Conservation (phyloP, 805 yeast genomes). For the Hanseniaspora pseudoguilliermondii region DNA sequence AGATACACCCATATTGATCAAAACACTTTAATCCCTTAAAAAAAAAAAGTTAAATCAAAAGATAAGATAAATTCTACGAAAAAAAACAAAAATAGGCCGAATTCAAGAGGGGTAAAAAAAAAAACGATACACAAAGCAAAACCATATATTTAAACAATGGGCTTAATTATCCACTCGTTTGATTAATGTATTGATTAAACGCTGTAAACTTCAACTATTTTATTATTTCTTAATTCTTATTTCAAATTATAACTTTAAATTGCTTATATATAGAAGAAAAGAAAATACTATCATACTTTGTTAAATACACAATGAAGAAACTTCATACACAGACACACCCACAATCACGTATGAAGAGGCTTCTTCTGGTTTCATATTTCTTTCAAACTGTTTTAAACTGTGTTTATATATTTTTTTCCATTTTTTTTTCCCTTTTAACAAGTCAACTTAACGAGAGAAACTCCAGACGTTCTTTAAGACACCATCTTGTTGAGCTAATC, state of each 20-base stretch:
- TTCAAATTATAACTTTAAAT: not conserved
- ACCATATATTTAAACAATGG: too few species aligned
- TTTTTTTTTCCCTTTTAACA: not conserved
- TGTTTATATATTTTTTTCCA: too few species aligned
- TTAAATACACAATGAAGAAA: not conserved
- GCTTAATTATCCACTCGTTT: not conserved
- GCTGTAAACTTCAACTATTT: not conserved
- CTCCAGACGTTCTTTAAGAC: conserved; percentile 91
- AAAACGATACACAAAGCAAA: not conserved
- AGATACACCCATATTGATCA: too few species aligned
- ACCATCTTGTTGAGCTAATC: conserved; percentile 98
- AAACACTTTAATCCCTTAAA: too few species aligned
- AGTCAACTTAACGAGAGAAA: conserved; percentile 64
- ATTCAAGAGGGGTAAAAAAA: not conserved
- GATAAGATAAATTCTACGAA: too few species aligned
- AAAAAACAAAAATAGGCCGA: too few species aligned
- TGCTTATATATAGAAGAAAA: not conserved
- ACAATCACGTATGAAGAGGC: too few species aligned
- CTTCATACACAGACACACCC: too few species aligned
- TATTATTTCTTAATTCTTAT: conserved; percentile 4
- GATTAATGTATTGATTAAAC: not conserved
- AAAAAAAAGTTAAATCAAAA: too few species aligned
- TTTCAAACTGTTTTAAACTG: too few species aligned
- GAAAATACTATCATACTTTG: not conserved
- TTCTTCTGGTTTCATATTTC: too few species aligned